These are phyloP conservation scores for Stipa capillata DNA, from an alignment of 176 grass and related monocot genomes.

Conservation along the genomic window DNA sequence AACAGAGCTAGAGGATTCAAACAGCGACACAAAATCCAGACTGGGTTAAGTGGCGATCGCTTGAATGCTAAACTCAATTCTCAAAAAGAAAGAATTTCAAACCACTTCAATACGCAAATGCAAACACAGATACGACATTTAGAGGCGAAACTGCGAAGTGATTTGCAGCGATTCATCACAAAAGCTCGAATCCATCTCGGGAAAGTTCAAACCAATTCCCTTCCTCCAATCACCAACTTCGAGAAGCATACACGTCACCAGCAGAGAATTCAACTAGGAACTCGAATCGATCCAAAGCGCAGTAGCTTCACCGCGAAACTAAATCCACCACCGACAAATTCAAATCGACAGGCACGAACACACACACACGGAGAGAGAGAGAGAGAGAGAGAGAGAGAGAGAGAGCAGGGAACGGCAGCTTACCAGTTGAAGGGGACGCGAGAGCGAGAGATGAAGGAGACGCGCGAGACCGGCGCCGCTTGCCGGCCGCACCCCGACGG, in stretches of 20 bases:
- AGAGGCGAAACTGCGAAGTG: background rate
- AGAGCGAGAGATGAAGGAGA: slow-evolving; percentile 26
- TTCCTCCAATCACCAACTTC: background rate
- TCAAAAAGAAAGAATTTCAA: background rate
- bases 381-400: background rate
- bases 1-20: background rate
- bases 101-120: background rate
- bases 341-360: background rate
- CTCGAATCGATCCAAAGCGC: background rate
- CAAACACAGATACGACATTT: background rate
- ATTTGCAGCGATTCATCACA: background rate
- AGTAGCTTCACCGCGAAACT: background rate
- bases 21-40: background rate
- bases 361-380: background rate
- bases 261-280: background rate
- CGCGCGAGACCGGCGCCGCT: slow-evolving; percentile 6
- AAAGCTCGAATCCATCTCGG: background rate
- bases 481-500: slow-evolving; percentile 5
- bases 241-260: background rate
- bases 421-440: slow-evolving; percentile 64
- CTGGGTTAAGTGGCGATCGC: background rate
- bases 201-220: background rate
- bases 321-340: background rate
- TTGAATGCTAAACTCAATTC: background rate
- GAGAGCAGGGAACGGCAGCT: background rate